These are phyloP conservation scores for Nicotiana otophora DNA, from an alignment of 257 asterid species.

Conservation along the genomic window DNA sequence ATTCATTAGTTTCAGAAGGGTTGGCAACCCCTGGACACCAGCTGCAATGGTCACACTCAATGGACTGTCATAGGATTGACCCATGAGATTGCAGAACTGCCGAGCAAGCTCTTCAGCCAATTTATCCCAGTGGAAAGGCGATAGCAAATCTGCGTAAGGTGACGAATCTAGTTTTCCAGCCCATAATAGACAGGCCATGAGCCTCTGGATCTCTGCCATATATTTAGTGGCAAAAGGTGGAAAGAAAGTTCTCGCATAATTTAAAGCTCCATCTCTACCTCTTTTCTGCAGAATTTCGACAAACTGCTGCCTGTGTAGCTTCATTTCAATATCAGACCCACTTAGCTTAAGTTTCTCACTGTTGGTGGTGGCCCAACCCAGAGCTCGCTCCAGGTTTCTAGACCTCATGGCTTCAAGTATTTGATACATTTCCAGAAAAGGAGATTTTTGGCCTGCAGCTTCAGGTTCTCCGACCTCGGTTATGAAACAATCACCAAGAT, in stretches of 20 bases:
- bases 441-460: constrained; percentile 45
- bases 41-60: constrained; percentile 73
- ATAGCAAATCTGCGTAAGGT: constrained; percentile 64
- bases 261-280: constrained; percentile 69
- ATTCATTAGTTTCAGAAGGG: constrained; percentile 72
- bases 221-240: constrained; percentile 59
- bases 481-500: constrained; percentile 70
- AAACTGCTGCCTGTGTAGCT: constrained; percentile 74
- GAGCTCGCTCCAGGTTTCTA: constrained; percentile 71
- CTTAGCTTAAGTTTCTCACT: constrained; percentile 49
- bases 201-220: constrained; percentile 72
- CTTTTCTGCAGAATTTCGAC: constrained; percentile 66
- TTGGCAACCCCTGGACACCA: constrained; percentile 83
- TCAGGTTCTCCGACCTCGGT: constrained; percentile 53
- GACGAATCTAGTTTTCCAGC: constrained; percentile 79
- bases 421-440: constrained; percentile 59
- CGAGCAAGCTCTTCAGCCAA: constrained; percentile 58
- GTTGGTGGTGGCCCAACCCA: constrained; percentile 63
- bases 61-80: constrained; percentile 72
- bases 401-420: constrained; percentile 71
- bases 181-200: constrained; percentile 71
- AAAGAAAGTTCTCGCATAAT: constrained; percentile 55
- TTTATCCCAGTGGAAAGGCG: constrained; percentile 64
- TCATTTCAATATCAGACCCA: constrained; percentile 70
- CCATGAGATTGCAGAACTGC: constrained; percentile 76